These are phyloP conservation scores for Rhynchospora breviuscula DNA, from an alignment of 176 grass and related monocot species.

Conservation along the genomic window DNA sequence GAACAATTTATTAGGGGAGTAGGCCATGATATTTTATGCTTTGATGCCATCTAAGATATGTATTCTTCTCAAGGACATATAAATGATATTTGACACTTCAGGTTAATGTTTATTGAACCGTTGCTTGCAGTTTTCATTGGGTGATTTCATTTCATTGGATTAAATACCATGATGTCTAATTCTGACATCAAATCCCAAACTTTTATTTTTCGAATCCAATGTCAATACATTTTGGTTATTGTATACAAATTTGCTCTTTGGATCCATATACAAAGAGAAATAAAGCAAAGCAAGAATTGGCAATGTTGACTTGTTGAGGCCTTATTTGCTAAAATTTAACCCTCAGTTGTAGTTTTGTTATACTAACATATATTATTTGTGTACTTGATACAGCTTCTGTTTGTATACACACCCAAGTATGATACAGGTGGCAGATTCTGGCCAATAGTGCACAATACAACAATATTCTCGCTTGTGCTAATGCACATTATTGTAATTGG, in stretches of 20 bases:
- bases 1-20: not conserved
- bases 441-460: constrained; percentile 66
- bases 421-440: constrained; percentile 95
- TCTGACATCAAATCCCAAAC: not conserved
- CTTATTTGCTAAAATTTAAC: constrained; percentile 1
- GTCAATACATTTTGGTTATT: not conserved
- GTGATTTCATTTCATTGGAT: not conserved
- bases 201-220: not conserved
- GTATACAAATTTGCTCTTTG: not conserved
- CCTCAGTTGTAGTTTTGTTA: not conserved
- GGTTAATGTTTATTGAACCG: not conserved
- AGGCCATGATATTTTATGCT: not conserved
- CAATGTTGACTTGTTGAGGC: not conserved
- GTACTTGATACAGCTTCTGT: constrained; percentile 59
- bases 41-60: not conserved
- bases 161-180: not conserved
- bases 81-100: not conserved
- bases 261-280: not conserved
- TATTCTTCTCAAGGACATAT: too few relatives aligned
- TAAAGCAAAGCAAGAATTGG: not conserved
- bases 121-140: not conserved
- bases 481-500: constrained; percentile 80
- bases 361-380: constrained; percentile 15
- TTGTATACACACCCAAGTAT: constrained; percentile 79
- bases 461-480: constrained; percentile 80